A percentile compares a stretch with the other conserved stretches of the same genome.
Conservation (phyloP, 345 rosid species). For the Pistacia integerrima region DNA sequence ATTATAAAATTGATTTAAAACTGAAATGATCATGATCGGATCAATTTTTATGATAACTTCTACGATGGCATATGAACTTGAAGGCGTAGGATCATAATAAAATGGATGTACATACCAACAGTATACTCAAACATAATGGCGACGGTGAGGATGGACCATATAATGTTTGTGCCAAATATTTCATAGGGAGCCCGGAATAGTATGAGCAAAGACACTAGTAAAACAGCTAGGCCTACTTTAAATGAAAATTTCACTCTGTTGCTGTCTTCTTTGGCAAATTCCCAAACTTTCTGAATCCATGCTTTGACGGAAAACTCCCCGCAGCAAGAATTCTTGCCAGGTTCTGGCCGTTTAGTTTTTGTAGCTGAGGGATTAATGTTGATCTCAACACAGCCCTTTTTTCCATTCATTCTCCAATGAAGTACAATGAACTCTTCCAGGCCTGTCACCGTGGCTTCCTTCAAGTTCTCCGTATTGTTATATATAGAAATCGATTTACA, state of each 20-base stretch:
- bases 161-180: slow-evolving; percentile 57
- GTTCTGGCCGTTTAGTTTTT: slow-evolving; percentile 29
- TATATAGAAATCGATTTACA: background rate
- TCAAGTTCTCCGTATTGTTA: slow-evolving; percentile 24
- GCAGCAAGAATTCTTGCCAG: slow-evolving; percentile 8
- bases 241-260: slow-evolving; percentile 54
- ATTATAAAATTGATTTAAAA: too few species aligned
- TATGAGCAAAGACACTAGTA: slow-evolving; percentile 63
- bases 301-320: slow-evolving; percentile 29
- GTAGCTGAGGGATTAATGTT: slow-evolving; percentile 31
- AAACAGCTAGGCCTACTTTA: slow-evolving; percentile 69
- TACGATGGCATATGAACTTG: too few species aligned
- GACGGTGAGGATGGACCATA: slow-evolving; percentile 78
- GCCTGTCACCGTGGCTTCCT: slow-evolving; percentile 2
- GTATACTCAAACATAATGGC: slow-evolving; percentile 73
- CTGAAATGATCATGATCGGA: background rate
- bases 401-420: slow-evolving; percentile 58
- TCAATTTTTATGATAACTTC: background rate
- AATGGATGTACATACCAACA: slow-evolving; percentile 45
- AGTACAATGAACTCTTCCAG: slow-evolving; percentile 22
- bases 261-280: slow-evolving; percentile 54
- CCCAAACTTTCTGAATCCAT: slow-evolving; percentile 51
- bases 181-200: slow-evolving; percentile 59
- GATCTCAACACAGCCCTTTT: slow-evolving; percentile 47
- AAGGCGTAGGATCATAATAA: background rate